These are phyloP conservation scores for Chaetomium fimeti DNA, from an alignment of 495 filamentous ascomycete genomes.

Conservation along the genomic window DNA sequence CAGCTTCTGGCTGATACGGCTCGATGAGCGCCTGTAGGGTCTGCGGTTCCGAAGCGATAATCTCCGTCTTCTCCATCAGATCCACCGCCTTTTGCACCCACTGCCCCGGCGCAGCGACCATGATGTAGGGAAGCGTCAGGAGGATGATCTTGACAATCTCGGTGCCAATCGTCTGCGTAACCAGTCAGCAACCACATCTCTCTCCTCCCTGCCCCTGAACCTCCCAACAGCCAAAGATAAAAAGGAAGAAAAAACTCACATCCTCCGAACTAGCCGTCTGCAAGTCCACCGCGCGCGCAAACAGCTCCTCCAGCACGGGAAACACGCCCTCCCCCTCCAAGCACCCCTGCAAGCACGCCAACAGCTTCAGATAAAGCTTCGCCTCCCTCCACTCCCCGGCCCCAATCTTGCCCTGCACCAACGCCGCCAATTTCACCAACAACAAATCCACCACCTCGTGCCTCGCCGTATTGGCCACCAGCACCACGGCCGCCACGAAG, in stretches of 20 bases:
- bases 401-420: conserved; percentile 60
- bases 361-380: conserved; percentile 84
- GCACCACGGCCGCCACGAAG: conserved; percentile 77
- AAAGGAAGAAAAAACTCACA: conserved; percentile 53
- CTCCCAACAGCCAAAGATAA: background rate
- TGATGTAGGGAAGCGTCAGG: conserved; percentile 85
- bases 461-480: conserved; percentile 71
- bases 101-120: conserved; percentile 64
- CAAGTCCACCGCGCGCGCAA: conserved; percentile 77
- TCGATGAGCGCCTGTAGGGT: conserved; percentile 79
- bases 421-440: conserved; percentile 56
- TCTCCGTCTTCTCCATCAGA: conserved; percentile 88
- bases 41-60: conserved; percentile 82
- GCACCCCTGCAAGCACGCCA: conserved; percentile 76
- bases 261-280: conserved; percentile 90
- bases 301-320: conserved; percentile 77
- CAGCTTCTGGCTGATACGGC: conserved; percentile 64
- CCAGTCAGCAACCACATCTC: conserved; percentile 20
- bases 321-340: conserved; percentile 86
- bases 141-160: conserved; percentile 96
- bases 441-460: conserved; percentile 68
- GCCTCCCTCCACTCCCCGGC: conserved; percentile 82
- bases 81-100: conserved; percentile 67
- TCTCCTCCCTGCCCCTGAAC: background rate
- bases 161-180: conserved; percentile 64